Percentiles rank a stretch among this genome's conserved stretches.
These are phyloP conservation scores for Chlorociboria aeruginascens DNA, from an alignment of 495 filamentous ascomycete genomes.

Conservation along the genomic window DNA sequence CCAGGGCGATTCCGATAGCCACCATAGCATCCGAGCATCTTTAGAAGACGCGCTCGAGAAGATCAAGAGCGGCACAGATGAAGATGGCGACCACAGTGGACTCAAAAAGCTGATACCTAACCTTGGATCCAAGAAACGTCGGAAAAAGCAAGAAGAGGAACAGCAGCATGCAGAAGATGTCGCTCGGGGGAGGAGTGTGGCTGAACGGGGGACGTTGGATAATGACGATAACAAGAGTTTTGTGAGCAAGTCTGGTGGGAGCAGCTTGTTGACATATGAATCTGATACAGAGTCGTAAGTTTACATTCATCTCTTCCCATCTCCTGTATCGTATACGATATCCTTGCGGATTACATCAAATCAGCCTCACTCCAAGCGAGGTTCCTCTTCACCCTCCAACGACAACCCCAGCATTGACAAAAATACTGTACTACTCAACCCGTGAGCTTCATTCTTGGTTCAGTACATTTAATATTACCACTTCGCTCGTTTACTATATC, in stretches of 20 bases:
- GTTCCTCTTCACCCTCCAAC: neutral
- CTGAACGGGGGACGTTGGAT: conserved; percentile 21
- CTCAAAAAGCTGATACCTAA: conserved; percentile 37
- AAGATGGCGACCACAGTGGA: conserved; percentile 21
- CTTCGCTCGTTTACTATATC: conserved; percentile 1
- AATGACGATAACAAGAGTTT: conserved; percentile 11
- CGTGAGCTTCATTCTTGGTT: neutral
- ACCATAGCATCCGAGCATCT: conserved; percentile 17
- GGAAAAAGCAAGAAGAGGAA: conserved; percentile 27
- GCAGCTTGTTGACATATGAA: conserved; percentile 55
- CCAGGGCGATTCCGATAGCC: conserved; percentile 19
- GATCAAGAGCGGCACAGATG: conserved; percentile 19
- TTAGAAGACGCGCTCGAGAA: conserved; percentile 26
- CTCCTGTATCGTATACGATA: neutral
- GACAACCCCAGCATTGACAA: neutral
- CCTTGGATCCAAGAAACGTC: conserved; percentile 30
- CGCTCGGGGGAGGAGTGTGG: conserved; percentile 26
- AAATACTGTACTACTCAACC: neutral
- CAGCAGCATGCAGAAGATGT: conserved; percentile 10
- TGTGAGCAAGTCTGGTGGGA: conserved; percentile 21
- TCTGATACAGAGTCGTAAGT: conserved; percentile 61
- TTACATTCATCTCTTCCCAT: neutral
- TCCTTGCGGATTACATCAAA: neutral
- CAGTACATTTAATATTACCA: neutral
- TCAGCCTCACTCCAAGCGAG: conserved; percentile 1